These are phyloP conservation scores for Lithohypha guttulata DNA, from an alignment of 2,329 filamentous ascomycete genomes.

Conservation along the genomic window DNA sequence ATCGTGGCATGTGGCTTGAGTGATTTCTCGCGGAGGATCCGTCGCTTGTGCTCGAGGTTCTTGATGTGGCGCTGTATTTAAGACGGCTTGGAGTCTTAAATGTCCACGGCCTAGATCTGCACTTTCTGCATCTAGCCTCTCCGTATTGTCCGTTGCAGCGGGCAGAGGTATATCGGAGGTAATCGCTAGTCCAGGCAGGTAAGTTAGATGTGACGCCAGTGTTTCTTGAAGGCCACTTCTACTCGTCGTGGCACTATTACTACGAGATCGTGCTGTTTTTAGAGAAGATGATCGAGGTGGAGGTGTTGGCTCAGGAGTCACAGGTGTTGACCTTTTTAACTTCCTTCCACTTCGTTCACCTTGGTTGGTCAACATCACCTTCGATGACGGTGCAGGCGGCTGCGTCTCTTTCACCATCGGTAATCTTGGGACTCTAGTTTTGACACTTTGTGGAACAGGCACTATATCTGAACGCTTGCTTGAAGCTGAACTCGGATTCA, in stretches of 20 bases:
- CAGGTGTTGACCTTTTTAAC: constrained; percentile 5
- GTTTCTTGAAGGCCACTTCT: neutral
- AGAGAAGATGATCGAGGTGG: constrained; percentile 22
- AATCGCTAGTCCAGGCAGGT: neutral
- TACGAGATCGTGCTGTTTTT: constrained; percentile 14
- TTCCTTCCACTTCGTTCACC: neutral
- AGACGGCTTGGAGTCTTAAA: constrained; percentile 6
- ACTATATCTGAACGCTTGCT: constrained; percentile 16
- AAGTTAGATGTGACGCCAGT: neutral
- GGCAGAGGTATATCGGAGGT: neutral
- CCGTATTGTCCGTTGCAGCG: neutral
- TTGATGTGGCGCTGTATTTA: neutral
- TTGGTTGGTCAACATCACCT: constrained; percentile 2
- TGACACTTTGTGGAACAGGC: constrained; percentile 12
- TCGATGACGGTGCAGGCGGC: constrained; percentile 11
- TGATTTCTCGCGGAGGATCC: neutral
- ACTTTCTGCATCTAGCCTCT: neutral
- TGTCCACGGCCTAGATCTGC: neutral
- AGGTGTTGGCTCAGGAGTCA: constrained; percentile 18
- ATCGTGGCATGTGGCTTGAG: neutral
- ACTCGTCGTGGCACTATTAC: constrained; percentile 13
- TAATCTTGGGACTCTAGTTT: constrained; percentile 16
- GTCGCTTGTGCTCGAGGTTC: neutral
- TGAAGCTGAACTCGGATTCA: constrained; percentile 19
- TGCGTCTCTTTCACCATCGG: constrained; percentile 9